Evolutionary conservation across 2,329 filamentous ascomycete genomes (phyloP).

Genomic region (Paramyrothecium sp.): DNA sequence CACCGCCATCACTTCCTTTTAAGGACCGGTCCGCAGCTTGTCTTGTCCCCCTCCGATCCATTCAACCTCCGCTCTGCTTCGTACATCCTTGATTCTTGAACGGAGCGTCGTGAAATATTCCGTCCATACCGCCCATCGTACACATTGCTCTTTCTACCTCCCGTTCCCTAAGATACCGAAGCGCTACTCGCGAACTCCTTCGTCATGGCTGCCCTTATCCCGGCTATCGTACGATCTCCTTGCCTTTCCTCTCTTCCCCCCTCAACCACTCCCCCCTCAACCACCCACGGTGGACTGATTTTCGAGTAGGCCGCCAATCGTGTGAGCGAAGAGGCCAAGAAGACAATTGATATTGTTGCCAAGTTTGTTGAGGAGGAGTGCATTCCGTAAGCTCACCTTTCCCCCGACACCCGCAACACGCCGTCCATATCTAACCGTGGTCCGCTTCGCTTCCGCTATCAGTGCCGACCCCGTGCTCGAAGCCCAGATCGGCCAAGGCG

Average conservation of each 20-base stretch:
- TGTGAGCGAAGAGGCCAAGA: constrained; percentile 82
- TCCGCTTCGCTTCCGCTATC: constrained; percentile 3
- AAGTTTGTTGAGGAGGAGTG: constrained; percentile 98
- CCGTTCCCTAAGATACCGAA: no score
- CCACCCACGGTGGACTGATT: constrained; percentile 7
- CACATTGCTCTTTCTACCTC: no score
- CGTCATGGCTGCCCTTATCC: constrained; percentile 30
- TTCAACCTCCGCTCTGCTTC: background rate
- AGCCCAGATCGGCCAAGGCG: constrained; percentile 76
- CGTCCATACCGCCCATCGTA: no score
- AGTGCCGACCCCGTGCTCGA: constrained; percentile 77
- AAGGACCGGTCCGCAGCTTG: background rate
- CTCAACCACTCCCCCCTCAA: background rate
- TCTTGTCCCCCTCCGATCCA: background rate
- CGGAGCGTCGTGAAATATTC: no score
- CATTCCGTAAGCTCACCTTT: constrained; percentile 57
- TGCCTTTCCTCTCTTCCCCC: background rate
- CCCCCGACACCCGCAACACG: background rate
- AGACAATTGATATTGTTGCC: constrained; percentile 83
- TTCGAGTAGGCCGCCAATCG: constrained; percentile 42
- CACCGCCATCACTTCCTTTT: background rate
- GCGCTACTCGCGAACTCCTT: background rate
- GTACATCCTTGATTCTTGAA: no score
- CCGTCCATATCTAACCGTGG: constrained; percentile 4
- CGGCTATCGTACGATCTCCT: constrained; percentile 25